Evolutionary conservation across 2,329 filamentous ascomycete species (phyloP).

Genomic region (Chaetothyriales sp.): DNA sequence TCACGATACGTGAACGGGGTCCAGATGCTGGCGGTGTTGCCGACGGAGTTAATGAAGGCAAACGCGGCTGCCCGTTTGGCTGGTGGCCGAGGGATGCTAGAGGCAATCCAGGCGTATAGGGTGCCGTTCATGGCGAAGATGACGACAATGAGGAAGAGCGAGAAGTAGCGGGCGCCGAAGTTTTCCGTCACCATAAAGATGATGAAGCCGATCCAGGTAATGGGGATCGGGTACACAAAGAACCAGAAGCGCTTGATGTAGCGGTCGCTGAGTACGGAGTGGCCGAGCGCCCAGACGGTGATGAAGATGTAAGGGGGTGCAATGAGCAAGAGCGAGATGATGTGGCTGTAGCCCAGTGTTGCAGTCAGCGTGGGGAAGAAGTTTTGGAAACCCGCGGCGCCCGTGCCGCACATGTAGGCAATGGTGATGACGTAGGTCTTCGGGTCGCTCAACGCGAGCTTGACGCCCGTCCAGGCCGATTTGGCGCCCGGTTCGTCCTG

Average conservation of each 20-base stretch:
- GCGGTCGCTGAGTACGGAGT: slow-evolving; percentile 34
- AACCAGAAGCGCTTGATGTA: slow-evolving; percentile 38
- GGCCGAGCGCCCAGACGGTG: slow-evolving; percentile 35
- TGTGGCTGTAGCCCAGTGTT: slow-evolving; percentile 32
- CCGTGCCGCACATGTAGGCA: slow-evolving; percentile 37
- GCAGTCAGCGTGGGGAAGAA: slow-evolving; percentile 42
- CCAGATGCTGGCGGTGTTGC: slow-evolving; percentile 40
- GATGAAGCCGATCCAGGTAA: slow-evolving; percentile 39
- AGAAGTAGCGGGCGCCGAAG: slow-evolving; percentile 43
- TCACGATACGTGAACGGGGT: slow-evolving; percentile 36
- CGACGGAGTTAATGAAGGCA: slow-evolving; percentile 42
- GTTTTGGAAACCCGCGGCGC: slow-evolving; percentile 41
- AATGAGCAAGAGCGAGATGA: slow-evolving; percentile 38
- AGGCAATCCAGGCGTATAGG: slow-evolving; percentile 37
- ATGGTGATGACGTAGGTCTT: slow-evolving; percentile 31
- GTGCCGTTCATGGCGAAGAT: slow-evolving; percentile 43
- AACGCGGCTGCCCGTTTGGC: slow-evolving; percentile 42
- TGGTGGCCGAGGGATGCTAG: slow-evolving; percentile 37
- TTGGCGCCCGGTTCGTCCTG: slow-evolving; percentile 35
- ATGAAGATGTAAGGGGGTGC: slow-evolving; percentile 43
- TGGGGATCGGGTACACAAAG: slow-evolving; percentile 38
- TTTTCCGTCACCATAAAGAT: slow-evolving; percentile 40
- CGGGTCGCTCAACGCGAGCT: slow-evolving; percentile 36
- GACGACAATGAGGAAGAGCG: slow-evolving; percentile 43
- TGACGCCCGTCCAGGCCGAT: slow-evolving; percentile 37